Evolutionary conservation across 2,329 filamentous ascomycete species (phyloP), one percentile per base, ranked within the genome.

Genomic region (Trichophyton rubrum): DNA sequence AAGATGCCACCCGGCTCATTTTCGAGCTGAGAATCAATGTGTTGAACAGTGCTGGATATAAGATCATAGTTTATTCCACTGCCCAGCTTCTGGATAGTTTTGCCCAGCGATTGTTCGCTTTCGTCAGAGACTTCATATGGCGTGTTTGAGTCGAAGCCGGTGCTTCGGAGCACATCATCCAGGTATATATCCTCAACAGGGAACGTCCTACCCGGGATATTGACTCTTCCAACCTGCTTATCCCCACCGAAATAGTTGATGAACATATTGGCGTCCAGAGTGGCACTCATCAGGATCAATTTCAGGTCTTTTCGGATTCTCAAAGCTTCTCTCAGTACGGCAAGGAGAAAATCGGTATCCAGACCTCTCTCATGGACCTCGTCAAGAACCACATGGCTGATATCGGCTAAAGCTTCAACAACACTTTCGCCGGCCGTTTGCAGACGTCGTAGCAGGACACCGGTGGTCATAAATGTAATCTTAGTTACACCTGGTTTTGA

Each of bases 291-390:
- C 40, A 99, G 79, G 11, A 99, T 85, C 45, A 97, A 81, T 72
- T 92, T 96, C 41, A 97, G 80, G 64, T 95, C 88, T 67, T 85
- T 86, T 56, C 88, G 82, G 65, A 80, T 79, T 61, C 81, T 82
- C 65, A 96, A 74, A 5, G 96, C 89, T 70, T 96, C 88, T 60
- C 90, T 84, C 38, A 99, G 78, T 58, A 99, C 81, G 49, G 91
- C 90, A 59, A 99, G 80, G 8, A 97, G 78, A 69, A 99, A 96
- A 71, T 99, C 92, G 0, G 91, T 96, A 69, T 97, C 93, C 8
- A 99, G 78, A 74, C 89, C 95, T 60, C 92, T 85, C 73, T 99
- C 92, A 75, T 99, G 92, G 2, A 97, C 92, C 73, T 99, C 92
- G 70, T 99, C 92, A 51, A 97, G 90, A 17, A 97, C 88, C 6